Base-by-base conservation (phyloP, 2,329 filamentous ascomycete genomes). In the Cucurbitaria berberidis region DNA sequence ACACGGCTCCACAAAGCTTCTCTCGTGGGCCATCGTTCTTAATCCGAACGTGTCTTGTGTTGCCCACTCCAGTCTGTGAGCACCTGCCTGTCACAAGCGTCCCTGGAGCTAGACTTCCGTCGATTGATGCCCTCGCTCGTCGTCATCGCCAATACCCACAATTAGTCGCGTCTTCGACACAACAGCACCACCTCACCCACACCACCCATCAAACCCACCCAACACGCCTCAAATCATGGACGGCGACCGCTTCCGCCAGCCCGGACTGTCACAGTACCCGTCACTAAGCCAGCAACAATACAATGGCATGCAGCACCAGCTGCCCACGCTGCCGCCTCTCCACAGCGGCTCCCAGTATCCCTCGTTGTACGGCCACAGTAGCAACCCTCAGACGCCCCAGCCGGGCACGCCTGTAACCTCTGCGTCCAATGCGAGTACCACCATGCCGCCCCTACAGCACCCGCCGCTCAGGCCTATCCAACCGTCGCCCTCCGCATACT, bases 361-460 rank as follows among this genome's bases (percentile, higher is more conserved):
- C 29, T 64, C 67, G 45, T 43, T 73, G 63, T 75, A 75, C 62
- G 61, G 67, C 59, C 69, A 72, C 58, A 65, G 68, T 55, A 73
- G 70, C 64, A 73, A 72, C 60, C 67, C 73, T 45, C 73, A 76
- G 64, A 73, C 72, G 60, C 72, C 72, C 47, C 66, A 74, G 56
- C 69, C 70, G 48, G 70, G 75, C 59, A 74, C 73, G 50, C 72
- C 73, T 50, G 65, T 68, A 47, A 63, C 69, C 21, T 70, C 68
- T 47, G 65, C 68, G 30, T 55, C 72, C 26, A 69, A 65, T 55
- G 62, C 66, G 27, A 64, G 56, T 44, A 64, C 63, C 35, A 62
- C 66, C 41, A 73, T 74, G 59, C 71, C 73, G 24, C 63, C 71
- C 53, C 70, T 74, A 41, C 70, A 69, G 56, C 69, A 76, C 52